Conservation (phyloP, 371 early-diverging fungal genomes). For the Mortierella sp. region DNA sequence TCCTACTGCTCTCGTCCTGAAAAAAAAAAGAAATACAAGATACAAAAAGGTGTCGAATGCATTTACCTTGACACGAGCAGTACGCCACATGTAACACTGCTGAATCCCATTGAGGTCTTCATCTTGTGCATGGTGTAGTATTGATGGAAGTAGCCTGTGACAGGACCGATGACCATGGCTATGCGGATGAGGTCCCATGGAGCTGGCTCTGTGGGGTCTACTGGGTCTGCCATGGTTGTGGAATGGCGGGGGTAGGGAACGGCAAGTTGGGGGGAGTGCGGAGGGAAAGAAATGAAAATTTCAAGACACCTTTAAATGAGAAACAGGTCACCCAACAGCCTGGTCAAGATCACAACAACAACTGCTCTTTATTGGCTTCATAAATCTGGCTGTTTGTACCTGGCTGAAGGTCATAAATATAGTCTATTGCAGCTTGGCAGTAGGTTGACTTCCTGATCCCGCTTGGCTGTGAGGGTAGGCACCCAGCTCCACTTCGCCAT, state of each 20-base stretch:
- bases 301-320: too few species aligned
- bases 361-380: too few species aligned
- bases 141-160: conserved; percentile 56
- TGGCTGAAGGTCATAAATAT: too few species aligned
- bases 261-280: too few species aligned
- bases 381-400: too few species aligned
- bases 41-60: too few species aligned
- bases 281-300: background rate
- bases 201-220: conserved; percentile 41
- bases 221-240: conserved; percentile 8
- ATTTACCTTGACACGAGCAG: conserved; percentile 55
- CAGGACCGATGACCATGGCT: conserved; percentile 55
- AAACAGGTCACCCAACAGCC: too few species aligned
- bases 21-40: too few species aligned
- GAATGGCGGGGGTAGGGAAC: too few species aligned
- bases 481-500: conserved; percentile 28
- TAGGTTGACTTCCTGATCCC: conserved; percentile 28
- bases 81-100: conserved; percentile 59
- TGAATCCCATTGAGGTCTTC: conserved; percentile 56
- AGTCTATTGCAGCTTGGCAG: conserved; percentile 2
- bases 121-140: conserved; percentile 54
- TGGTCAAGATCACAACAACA: too few species aligned
- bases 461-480: conserved; percentile 31
- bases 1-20: too few species aligned
- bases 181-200: conserved; percentile 48